A percentile compares a stretch with the other conserved stretches of the same genome.
Evolutionary conservation across 139 green algal species (phyloP).

Genomic region (Helicosporidium sp.): DNA sequence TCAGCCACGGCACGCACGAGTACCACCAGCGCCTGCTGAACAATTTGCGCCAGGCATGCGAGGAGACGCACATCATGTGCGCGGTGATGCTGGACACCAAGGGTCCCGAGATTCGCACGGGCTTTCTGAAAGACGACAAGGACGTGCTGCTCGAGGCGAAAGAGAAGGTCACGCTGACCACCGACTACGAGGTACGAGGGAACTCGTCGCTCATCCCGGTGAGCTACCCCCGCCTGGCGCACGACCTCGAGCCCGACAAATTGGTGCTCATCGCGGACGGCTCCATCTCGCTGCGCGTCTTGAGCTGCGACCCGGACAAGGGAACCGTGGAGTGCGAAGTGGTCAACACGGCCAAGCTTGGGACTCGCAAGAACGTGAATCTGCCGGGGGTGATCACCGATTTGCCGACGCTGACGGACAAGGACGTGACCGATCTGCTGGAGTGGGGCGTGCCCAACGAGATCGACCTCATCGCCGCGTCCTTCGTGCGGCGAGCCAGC

Average conservation of each 20-base stretch:
- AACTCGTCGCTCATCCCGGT: slow-evolving; percentile 66
- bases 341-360: slow-evolving; percentile 86
- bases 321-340: slow-evolving; percentile 57
- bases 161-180: slow-evolving; percentile 76
- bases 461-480: slow-evolving; percentile 95
- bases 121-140: slow-evolving; percentile 73
- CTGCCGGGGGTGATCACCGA: slow-evolving; percentile 90
- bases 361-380: slow-evolving; percentile 96
- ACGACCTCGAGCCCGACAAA: slow-evolving; percentile 65
- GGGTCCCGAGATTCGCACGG: slow-evolving; percentile 91
- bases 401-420: slow-evolving; percentile 86
- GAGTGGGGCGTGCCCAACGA: slow-evolving; percentile 90
- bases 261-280: slow-evolving; percentile 85
- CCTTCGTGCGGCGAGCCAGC: slow-evolving; percentile 87
- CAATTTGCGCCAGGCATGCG: slow-evolving; percentile 60
- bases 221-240: slow-evolving; percentile 70
- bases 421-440: slow-evolving; percentile 81
- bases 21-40: slow-evolving; percentile 88
- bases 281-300: slow-evolving; percentile 81
- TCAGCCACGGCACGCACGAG: slow-evolving; percentile 79
- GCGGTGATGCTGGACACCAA: slow-evolving; percentile 98
- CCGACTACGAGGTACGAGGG: slow-evolving; percentile 71
- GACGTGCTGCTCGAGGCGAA: slow-evolving; percentile 53
- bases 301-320: slow-evolving; percentile 45
- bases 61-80: slow-evolving; percentile 84